Percentiles rank a stretch among this genome's conserved stretches.
phyloP scores from a whole-genome alignment of 257 asterid genomes.

The Solanum medicagineum region DNA sequence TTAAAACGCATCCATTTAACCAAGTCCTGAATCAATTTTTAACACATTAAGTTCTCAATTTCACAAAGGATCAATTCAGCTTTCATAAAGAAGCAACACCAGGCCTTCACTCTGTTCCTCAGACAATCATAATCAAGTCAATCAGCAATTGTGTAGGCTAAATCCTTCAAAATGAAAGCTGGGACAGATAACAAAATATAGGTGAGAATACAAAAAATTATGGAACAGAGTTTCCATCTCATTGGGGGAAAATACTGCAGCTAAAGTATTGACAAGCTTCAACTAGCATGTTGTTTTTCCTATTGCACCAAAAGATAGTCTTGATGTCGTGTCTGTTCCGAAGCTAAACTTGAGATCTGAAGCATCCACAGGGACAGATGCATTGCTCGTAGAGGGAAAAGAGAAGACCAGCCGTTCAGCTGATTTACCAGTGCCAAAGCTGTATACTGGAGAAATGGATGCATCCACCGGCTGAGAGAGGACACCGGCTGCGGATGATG shows the following conservation, averaged over 20 bases:
- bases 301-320: constrained; percentile 50
- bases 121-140: neutral
- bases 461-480: constrained; percentile 19
- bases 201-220: neutral
- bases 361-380: constrained; percentile 15
- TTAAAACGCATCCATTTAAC: neutral
- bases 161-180: neutral
- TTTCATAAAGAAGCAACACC: neutral
- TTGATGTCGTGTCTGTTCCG: constrained; percentile 48
- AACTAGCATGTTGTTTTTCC: constrained; percentile 43
- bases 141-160: neutral
- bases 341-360: constrained; percentile 54
- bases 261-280: constrained; percentile 3
- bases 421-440: constrained; percentile 45
- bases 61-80: neutral
- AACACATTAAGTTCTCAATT: neutral
- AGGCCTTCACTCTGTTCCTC: neutral
- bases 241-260: neutral
- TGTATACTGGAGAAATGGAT: constrained; percentile 38
- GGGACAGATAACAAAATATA: neutral
- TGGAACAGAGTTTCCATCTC: neutral
- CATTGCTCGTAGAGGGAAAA: constrained; percentile 56
- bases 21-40: neutral
- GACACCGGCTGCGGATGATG: constrained; percentile 23
- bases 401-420: constrained; percentile 45